phyloP scores from a whole-genome alignment of 169 alveolate genomes.

The Eimeria necatrix region DNA sequence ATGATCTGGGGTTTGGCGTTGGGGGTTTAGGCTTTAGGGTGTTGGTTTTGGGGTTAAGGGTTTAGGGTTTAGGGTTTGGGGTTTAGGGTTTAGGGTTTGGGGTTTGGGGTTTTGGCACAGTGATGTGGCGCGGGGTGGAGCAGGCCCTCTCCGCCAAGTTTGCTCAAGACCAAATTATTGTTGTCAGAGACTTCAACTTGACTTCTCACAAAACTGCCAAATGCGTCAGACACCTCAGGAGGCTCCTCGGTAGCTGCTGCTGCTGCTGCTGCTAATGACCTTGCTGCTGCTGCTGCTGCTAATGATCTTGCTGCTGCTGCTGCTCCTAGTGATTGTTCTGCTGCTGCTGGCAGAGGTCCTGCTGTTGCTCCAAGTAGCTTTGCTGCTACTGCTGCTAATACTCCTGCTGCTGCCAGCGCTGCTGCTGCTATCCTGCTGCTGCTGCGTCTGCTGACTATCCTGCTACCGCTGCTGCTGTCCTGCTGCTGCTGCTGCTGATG shows the following conservation, averaged over 20 bases:
- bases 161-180: slow-evolving; percentile 91
- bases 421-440: background rate
- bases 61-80: background rate
- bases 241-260: slow-evolving; percentile 86
- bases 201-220: slow-evolving; percentile 91
- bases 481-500: background rate
- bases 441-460: background rate
- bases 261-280: background rate
- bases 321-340: background rate
- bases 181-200: slow-evolving; percentile 90
- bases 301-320: background rate
- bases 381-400: background rate
- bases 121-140: slow-evolving; percentile 89
- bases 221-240: slow-evolving; percentile 87
- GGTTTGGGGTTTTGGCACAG: slow-evolving; percentile 54
- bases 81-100: background rate
- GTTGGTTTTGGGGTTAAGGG: no score
- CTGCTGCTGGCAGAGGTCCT: background rate
- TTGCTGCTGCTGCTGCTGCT: background rate
- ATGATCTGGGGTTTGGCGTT: slow-evolving; percentile 88
- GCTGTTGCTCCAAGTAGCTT: background rate
- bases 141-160: slow-evolving; percentile 90
- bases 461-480: background rate
- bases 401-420: background rate
- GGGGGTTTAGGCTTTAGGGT: slow-evolving; percentile 29